Conservation (phyloP, 176 grass and related monocot genomes). For the Tillandsia leiboldiana region DNA sequence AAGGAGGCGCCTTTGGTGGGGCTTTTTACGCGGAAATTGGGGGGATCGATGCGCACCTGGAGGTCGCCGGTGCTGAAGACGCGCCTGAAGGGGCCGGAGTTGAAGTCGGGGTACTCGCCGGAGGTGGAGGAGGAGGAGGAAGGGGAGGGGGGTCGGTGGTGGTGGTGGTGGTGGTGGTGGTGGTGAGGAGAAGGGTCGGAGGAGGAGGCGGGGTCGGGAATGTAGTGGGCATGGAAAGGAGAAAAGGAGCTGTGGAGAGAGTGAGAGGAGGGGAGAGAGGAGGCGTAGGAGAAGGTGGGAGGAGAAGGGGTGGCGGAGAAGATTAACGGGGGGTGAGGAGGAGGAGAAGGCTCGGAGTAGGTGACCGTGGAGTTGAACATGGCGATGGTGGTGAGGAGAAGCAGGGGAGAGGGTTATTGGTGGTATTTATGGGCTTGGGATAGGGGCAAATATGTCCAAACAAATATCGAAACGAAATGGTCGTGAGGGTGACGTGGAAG, state of each 20-base stretch:
- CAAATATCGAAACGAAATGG: not conserved
- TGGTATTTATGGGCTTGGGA: not conserved
- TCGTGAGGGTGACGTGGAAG: not conserved
- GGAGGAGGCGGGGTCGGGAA: slow-evolving; percentile 4
- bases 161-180: slow-evolving; percentile 16
- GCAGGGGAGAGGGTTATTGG: slow-evolving; percentile 29
- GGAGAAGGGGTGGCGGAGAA: slow-evolving; percentile 15
- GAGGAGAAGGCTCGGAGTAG: slow-evolving; percentile 22
- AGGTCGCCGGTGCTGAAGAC: slow-evolving; percentile 86
- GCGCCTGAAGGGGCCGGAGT: slow-evolving; percentile 41
- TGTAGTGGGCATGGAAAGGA: slow-evolving; percentile 11
- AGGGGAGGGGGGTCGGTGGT: slow-evolving; percentile 27
- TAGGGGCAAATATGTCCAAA: not conserved
- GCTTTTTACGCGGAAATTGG: not conserved
- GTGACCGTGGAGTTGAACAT: slow-evolving; percentile 60
- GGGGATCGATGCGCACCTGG: slow-evolving; percentile 36
- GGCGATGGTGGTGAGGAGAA: slow-evolving; percentile 19
- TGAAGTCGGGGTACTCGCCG: slow-evolving; percentile 49
- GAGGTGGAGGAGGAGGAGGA: slow-evolving; percentile 60
- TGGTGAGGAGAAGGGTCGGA: slow-evolving; percentile 21
- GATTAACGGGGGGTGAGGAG: slow-evolving; percentile 28
- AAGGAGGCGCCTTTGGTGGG: slow-evolving; percentile 2
- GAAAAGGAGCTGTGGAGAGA: slow-evolving; percentile 35
- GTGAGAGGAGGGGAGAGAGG: slow-evolving; percentile 26
- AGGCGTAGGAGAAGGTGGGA: slow-evolving; percentile 27